Evolutionary conservation across 1,284 basidiomycete species (phyloP).

Genomic region (Xerocomus minutiporus): DNA sequence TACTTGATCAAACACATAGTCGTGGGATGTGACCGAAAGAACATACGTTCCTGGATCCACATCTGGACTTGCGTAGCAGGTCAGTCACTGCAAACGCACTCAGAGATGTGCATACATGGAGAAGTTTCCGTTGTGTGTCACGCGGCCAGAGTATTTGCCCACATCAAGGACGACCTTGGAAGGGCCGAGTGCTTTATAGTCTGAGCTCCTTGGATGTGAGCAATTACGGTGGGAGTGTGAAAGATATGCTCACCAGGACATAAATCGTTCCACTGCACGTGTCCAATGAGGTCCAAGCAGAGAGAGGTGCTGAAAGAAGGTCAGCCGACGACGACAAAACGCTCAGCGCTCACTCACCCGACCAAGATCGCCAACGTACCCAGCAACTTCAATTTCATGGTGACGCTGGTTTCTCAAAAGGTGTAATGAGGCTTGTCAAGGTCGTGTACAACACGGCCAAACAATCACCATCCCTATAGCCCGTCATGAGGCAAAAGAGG

Average conservation of each 20-base stretch:
- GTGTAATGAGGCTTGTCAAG: neutral
- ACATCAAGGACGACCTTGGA: constrained; percentile 60
- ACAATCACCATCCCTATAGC: constrained; percentile 9
- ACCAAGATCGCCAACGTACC: constrained; percentile 12
- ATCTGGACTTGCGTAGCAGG: constrained; percentile 45
- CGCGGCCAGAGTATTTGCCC: constrained; percentile 47
- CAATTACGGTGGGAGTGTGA: neutral
- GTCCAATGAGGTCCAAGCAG: constrained; percentile 54
- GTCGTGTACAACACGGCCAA: constrained; percentile 24
- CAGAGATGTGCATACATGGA: constrained; percentile 61
- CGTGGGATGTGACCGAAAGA: constrained; percentile 60
- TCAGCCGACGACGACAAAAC: neutral
- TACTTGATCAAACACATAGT: constrained; percentile 68
- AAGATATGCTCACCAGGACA: constrained; percentile 50
- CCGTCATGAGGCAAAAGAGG: constrained; percentile 82
- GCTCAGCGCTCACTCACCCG: constrained; percentile 7
- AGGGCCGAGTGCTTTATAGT: constrained; percentile 46
- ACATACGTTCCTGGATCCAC: constrained; percentile 63
- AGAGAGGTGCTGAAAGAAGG: constrained; percentile 31
- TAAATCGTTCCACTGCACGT: constrained; percentile 59
- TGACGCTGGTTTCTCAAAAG: neutral
- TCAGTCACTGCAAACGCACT: constrained; percentile 6
- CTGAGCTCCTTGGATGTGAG: constrained; percentile 28
- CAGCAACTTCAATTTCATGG: constrained; percentile 19
- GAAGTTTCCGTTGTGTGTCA: constrained; percentile 58